A percentile compares a stretch with the other conserved stretches of the same genome.
Conservation (phyloP, 768 basidiomycete species). For the Mycena floridula region DNA sequence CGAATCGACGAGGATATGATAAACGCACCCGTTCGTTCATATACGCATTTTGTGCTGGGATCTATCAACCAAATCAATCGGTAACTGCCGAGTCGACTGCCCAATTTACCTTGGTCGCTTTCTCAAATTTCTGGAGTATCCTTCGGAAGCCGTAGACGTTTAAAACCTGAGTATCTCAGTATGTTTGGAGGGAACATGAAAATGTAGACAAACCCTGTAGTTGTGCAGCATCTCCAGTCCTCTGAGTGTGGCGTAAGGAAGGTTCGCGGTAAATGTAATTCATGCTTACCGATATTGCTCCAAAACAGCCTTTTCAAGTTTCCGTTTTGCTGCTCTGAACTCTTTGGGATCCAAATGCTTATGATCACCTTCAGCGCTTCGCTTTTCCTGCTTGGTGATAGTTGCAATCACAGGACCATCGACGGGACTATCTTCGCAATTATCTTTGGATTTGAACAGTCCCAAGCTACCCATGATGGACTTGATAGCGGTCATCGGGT, state of each 20-base stretch:
- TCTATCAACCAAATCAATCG: too few species aligned
- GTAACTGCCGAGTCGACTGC: too few species aligned
- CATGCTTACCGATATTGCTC: constrained; percentile 71
- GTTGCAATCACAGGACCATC: too few species aligned
- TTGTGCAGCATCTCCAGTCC: constrained; percentile 82
- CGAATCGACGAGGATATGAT: background rate
- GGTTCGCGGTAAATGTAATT: background rate
- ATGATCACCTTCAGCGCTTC: too few species aligned
- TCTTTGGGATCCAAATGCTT: constrained; percentile 53
- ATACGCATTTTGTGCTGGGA: constrained; percentile 69
- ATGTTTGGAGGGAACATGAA: background rate
- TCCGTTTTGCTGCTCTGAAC: constrained; percentile 80
- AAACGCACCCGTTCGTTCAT: constrained; percentile 70
- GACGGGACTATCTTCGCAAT: too few species aligned
- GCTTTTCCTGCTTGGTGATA: too few species aligned
- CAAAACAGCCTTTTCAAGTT: constrained; percentile 73
- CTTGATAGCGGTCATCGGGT: too few species aligned
- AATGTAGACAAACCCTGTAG: constrained; percentile 60
- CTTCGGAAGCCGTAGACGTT: constrained; percentile 90
- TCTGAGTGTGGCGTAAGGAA: constrained; percentile 32
- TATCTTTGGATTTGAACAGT: too few species aligned
- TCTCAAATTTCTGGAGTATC: constrained; percentile 82
- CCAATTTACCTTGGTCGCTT: constrained; percentile 67
- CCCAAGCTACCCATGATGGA: too few species aligned
- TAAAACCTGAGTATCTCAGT: constrained; percentile 47